Conservation (phyloP, 1,284 basidiomycete genomes). For the Cystobasidium pallidum region DNA sequence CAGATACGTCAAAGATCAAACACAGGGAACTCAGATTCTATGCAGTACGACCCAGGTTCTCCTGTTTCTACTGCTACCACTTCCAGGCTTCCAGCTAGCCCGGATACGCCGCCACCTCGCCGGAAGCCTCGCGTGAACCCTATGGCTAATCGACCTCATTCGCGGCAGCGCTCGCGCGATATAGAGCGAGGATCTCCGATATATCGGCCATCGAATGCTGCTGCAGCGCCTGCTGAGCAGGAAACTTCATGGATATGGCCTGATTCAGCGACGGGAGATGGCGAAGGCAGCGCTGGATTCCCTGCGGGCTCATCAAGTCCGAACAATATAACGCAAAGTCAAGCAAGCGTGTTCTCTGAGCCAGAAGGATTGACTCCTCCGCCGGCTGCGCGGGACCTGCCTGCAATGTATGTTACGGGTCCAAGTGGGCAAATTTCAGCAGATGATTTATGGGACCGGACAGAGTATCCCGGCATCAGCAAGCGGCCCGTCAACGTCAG, state of each 20-base stretch:
- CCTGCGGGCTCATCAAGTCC: neutral
- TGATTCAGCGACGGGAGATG: neutral
- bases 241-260: neutral
- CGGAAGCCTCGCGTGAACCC: constrained; percentile 21
- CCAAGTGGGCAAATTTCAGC: constrained; percentile 7
- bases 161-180: constrained; percentile 32
- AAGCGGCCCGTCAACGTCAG: neutral
- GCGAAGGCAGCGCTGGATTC: neutral
- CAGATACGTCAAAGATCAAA: constrained; percentile 22
- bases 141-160: constrained; percentile 7
- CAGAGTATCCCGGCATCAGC: neutral
- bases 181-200: constrained; percentile 41
- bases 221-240: neutral
- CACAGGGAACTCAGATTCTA: constrained; percentile 12
- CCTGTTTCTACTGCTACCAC: neutral
- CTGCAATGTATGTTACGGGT: neutral
- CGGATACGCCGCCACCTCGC: neutral
- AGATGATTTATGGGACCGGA: neutral
- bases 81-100: neutral
- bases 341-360: neutral
- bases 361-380: neutral
- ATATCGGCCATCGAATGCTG: neutral
- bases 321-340: neutral
- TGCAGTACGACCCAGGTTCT: neutral
- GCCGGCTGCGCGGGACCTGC: neutral